Evolutionary conservation across 768 basidiomycete genomes (phyloP).

Genomic region (Kwoniella bestiolae): DNA sequence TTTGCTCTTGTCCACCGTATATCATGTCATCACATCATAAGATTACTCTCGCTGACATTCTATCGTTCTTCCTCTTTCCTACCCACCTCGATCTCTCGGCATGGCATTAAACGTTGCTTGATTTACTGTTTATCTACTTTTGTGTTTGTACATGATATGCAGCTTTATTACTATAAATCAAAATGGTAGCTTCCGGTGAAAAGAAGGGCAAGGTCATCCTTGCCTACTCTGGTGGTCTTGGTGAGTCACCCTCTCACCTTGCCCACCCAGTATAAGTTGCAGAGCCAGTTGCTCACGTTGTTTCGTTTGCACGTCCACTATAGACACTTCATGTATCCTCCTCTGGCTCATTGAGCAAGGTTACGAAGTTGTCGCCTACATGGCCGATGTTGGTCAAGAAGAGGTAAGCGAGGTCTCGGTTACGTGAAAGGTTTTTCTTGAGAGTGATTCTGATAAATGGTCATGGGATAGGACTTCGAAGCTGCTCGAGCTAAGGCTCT

Average conservation of each 20-base stretch:
- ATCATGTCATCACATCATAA: slow-evolving; percentile 3
- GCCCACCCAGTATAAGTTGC: slow-evolving; percentile 12
- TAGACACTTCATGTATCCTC: slow-evolving; percentile 98
- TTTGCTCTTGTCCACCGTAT: slow-evolving; percentile 8
- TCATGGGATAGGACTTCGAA: slow-evolving; percentile 74
- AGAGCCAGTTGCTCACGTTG: slow-evolving; percentile 16
- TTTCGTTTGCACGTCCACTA: slow-evolving; percentile 3
- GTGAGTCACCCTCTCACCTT: slow-evolving; percentile 62
- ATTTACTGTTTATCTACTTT: slow-evolving; percentile 9
- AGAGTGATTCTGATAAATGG: not conserved
- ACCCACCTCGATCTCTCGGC: not conserved
- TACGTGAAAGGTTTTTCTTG: not conserved
- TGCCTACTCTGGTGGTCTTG: slow-evolving; percentile 97
- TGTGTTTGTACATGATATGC: slow-evolving; percentile 23
- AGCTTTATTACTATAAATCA: slow-evolving; percentile 18
- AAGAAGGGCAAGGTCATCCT: slow-evolving; percentile 83
- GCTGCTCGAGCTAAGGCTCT: slow-evolving; percentile 89
- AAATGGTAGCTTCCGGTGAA: slow-evolving; percentile 44
- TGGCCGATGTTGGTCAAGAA: slow-evolving; percentile 59
- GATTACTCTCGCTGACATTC: slow-evolving; percentile 13
- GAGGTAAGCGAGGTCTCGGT: slow-evolving; percentile 36
- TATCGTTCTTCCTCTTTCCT: not conserved
- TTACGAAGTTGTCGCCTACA: slow-evolving; percentile 95
- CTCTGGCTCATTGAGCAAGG: slow-evolving; percentile 98
- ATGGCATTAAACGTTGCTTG: not conserved